Evolutionary conservation across 2,329 filamentous ascomycete species (phyloP).

Genomic region (Aspergillus sp.): DNA sequence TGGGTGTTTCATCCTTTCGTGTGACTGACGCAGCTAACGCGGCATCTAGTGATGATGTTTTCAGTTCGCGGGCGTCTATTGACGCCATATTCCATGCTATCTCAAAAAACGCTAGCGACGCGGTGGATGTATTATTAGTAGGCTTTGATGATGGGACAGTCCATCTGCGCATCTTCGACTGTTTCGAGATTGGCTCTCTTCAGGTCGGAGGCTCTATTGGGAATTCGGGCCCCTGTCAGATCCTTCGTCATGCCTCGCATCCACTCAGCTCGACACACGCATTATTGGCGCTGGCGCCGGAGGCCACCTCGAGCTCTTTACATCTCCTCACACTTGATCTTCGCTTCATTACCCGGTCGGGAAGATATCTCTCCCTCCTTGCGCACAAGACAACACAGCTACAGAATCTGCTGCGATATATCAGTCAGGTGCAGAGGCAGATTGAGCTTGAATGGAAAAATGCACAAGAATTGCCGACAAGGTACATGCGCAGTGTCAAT

Average conservation of each 20-base stretch:
- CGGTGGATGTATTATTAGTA: conserved; percentile 77
- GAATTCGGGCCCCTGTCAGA: conserved; percentile 42
- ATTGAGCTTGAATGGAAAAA: conserved; percentile 82
- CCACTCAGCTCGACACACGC: conserved; percentile 74
- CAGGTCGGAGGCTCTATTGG: conserved; percentile 41
- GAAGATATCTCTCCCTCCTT: conserved; percentile 78
- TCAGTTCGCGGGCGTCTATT: conserved; percentile 68
- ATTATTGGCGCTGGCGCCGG: conserved; percentile 56
- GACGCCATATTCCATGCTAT: conserved; percentile 69
- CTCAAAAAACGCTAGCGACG: conserved; percentile 66
- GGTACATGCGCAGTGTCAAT: conserved; percentile 76
- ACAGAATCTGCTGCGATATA: conserved; percentile 82
- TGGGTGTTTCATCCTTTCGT: conserved; percentile 19
- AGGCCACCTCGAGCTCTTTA: conserved; percentile 44
- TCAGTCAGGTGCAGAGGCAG: conserved; percentile 76
- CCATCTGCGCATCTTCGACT: conserved; percentile 82
- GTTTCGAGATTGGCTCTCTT: conserved; percentile 72
- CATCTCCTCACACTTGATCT: conserved; percentile 77
- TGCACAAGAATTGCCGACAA: conserved; percentile 73
- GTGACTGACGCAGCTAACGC: not conserved
- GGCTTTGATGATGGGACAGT: conserved; percentile 71
- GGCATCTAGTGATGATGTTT: conserved; percentile 56
- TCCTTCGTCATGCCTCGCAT: conserved; percentile 68
- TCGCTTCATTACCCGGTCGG: conserved; percentile 73
- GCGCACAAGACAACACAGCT: conserved; percentile 85